These are phyloP conservation scores for Taiozyma sp. DNA, from an alignment of 1,139 yeast genomes.

Conservation along the genomic window DNA sequence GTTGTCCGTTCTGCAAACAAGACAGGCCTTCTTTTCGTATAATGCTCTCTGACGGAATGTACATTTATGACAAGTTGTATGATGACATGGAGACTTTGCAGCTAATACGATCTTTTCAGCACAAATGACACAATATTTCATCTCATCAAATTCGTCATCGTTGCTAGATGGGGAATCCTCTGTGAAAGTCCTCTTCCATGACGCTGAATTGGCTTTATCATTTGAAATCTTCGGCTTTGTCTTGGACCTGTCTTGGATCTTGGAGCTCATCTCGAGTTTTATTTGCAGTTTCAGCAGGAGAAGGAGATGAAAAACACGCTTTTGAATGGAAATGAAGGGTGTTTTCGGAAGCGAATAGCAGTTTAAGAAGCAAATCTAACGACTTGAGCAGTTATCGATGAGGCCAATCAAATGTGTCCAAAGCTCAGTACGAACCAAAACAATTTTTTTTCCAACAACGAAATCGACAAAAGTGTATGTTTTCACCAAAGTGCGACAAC, in stretches of 20 bases:
- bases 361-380: no score
- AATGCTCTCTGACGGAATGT: slow-evolving; percentile 78
- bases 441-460: background rate
- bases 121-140: slow-evolving; percentile 71
- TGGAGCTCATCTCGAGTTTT: slow-evolving; percentile 1
- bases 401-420: no score
- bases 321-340: no score
- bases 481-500: background rate
- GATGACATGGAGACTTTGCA: slow-evolving; percentile 80
- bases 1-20: slow-evolving; percentile 76
- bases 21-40: slow-evolving; percentile 67
- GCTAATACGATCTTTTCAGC: slow-evolving; percentile 61
- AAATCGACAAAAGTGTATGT: background rate
- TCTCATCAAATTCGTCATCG: slow-evolving; percentile 29
- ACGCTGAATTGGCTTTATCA: background rate
- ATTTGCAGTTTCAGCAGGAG: background rate
- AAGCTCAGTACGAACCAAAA: no score
- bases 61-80: slow-evolving; percentile 78
- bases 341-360: no score
- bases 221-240: slow-evolving; percentile 1
- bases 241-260: slow-evolving; percentile 11
- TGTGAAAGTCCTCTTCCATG: slow-evolving; percentile 16
- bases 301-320: background rate
- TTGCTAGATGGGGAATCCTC: slow-evolving; percentile 1
- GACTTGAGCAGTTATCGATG: no score